Conservation (phyloP, 805 yeast species). For the Suhomyces xylopsoci region DNA sequence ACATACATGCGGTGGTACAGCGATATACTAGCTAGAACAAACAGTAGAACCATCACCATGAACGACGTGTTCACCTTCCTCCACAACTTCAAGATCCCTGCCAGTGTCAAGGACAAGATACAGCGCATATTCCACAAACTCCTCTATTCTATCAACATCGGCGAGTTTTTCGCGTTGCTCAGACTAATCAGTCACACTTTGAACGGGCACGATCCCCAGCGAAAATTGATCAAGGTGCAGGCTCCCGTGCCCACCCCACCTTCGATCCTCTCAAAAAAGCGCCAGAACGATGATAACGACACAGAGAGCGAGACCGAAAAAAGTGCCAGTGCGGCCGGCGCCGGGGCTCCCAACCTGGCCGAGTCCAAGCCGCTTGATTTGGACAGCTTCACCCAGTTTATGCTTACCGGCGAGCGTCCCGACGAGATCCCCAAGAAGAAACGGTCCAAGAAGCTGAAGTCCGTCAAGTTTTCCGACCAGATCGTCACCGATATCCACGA, state of each 20-base stretch:
- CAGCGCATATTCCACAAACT: conserved; percentile 49
- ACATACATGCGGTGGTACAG: conserved; percentile 94
- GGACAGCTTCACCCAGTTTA: conserved; percentile 80
- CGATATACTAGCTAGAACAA: conserved; percentile 71
- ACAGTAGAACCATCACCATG: conserved; percentile 61
- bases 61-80: conserved; percentile 79
- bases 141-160: conserved; percentile 65
- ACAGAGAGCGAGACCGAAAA: conserved; percentile 11
- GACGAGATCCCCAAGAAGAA: conserved; percentile 37
- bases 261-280: conserved; percentile 65
- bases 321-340: background rate
- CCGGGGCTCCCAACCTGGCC: conserved; percentile 6
- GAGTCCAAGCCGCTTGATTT: conserved; percentile 56
- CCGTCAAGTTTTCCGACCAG: conserved; percentile 72
- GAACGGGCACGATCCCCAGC: conserved; percentile 49
- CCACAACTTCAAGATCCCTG: conserved; percentile 67
- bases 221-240: conserved; percentile 48
- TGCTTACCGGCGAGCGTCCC: conserved; percentile 78
- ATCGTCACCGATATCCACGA: conserved; percentile 47
- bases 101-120: conserved; percentile 49
- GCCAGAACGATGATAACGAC: conserved; percentile 46
- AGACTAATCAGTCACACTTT: conserved; percentile 76
- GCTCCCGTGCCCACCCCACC: conserved; percentile 79
- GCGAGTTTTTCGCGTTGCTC: conserved; percentile 85
- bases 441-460: conserved; percentile 47